These are phyloP conservation scores for Quercus lobata DNA, from an alignment of 331 rosid genomes.

Conservation along the genomic window DNA sequence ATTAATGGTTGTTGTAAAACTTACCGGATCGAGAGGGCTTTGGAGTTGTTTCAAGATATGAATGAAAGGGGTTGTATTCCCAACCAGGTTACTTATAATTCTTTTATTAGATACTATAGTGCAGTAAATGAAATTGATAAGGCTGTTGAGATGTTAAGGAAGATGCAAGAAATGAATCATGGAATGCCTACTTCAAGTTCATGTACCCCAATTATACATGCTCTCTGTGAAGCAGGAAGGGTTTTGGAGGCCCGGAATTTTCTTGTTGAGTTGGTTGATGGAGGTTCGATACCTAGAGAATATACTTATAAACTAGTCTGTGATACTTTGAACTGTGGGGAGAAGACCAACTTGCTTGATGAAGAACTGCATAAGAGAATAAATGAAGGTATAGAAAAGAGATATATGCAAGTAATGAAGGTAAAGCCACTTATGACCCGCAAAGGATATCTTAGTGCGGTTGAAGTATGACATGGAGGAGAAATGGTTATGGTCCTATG, in stretches of 20 bases:
- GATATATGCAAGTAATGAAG: constrained; percentile 46
- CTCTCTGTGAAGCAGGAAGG: constrained; percentile 69
- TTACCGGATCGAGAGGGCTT: constrained; percentile 54
- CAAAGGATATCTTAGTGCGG: constrained; percentile 43
- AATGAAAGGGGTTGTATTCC: constrained; percentile 60
- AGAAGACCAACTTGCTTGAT: constrained; percentile 34
- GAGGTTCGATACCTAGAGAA: constrained; percentile 72
- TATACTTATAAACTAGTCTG: constrained; percentile 68
- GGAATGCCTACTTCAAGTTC: constrained; percentile 62
- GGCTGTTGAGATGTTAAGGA: constrained; percentile 66
- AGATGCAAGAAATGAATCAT: constrained; percentile 54
- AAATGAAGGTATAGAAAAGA: constrained; percentile 44
- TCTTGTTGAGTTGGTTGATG: constrained; percentile 68
- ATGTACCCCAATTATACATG: constrained; percentile 76
- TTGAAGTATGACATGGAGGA: constrained; percentile 16
- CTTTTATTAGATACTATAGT: constrained; percentile 74
- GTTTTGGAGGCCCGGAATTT: constrained; percentile 56
- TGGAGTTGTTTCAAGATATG: constrained; percentile 85
- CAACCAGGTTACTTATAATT: constrained; percentile 64
- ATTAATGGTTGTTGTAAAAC: constrained; percentile 93
- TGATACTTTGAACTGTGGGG: constrained; percentile 35
- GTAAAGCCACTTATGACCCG: constrained; percentile 64
- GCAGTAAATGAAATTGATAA: constrained; percentile 77
- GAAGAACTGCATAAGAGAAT: constrained; percentile 50
- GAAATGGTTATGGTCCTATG: neutral